phyloP scores from a whole-genome alignment of 208 protist species.

The Leishmania arabica region DNA sequence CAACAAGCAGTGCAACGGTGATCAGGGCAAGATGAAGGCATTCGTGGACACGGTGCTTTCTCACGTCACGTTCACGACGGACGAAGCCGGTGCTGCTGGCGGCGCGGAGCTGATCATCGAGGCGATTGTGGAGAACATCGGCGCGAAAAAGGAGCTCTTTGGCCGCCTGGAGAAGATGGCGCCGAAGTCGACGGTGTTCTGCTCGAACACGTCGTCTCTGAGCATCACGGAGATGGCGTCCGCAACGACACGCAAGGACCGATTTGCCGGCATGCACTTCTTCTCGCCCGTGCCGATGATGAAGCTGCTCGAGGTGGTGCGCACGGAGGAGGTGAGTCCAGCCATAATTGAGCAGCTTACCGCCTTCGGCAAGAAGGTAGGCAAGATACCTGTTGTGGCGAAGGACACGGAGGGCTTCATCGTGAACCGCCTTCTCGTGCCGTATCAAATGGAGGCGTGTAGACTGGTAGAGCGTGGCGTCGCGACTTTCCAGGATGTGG shows the following conservation, averaged over 20 bases:
- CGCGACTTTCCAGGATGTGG: constrained; percentile 76
- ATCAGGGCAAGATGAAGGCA: constrained; percentile 41
- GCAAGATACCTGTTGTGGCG: constrained; percentile 67
- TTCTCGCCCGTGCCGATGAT: constrained; percentile 92
- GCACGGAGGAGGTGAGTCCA: constrained; percentile 48
- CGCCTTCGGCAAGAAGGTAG: constrained; percentile 52
- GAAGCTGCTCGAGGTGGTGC: constrained; percentile 91
- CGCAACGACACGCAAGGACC: constrained; percentile 53
- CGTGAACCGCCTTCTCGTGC: constrained; percentile 90
- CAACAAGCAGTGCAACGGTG: constrained; percentile 63
- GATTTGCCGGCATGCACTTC: constrained; percentile 88
- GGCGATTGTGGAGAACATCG: constrained; percentile 70
- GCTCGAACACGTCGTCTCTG: constrained; percentile 88
- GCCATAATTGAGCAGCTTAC: constrained; percentile 52
- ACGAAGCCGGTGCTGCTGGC: constrained; percentile 41
- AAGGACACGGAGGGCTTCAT: constrained; percentile 91
- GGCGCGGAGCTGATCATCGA: constrained; percentile 63
- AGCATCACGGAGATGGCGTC: constrained; percentile 62
- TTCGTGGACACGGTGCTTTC: constrained; percentile 45
- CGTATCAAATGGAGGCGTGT: constrained; percentile 78
- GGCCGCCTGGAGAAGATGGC: constrained; percentile 51
- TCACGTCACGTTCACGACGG: constrained; percentile 66
- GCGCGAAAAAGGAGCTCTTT: constrained; percentile 65
- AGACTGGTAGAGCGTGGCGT: constrained; percentile 83
- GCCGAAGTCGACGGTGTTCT: constrained; percentile 73